Percentiles rank a stretch among this genome's conserved stretches.
These are phyloP conservation scores for Bassia scoparia DNA, from an alignment of 148 eudicot genomes.

Conservation along the genomic window DNA sequence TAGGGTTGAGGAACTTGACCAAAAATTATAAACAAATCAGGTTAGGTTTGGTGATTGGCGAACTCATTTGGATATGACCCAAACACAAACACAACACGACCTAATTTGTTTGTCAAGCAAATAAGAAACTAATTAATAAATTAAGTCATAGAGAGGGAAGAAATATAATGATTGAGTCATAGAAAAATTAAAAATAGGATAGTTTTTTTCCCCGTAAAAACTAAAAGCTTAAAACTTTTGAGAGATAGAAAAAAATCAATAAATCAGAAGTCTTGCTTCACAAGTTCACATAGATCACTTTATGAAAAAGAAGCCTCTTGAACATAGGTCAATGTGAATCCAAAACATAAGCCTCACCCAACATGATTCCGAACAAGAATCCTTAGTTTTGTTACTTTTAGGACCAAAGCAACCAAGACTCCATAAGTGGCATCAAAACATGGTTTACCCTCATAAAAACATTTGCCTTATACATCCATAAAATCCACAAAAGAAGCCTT, in stretches of 20 bases:
- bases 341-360: neutral
- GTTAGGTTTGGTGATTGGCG: no score
- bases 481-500: neutral
- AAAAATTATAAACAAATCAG: no score
- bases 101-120: neutral
- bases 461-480: neutral
- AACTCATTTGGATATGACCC: no score
- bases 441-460: no score
- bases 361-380: neutral
- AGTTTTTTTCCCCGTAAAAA: no score
- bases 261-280: neutral
- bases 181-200: no score
- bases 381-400: neutral
- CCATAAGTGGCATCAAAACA: neutral
- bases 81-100: no score
- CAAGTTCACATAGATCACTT: neutral
- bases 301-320: neutral
- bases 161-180: neutral
- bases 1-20: no score
- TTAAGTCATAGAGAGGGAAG: no score
- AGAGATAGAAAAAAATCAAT: neutral
- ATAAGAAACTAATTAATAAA: neutral
- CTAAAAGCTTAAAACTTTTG: neutral
- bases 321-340: neutral
- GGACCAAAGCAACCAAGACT: neutral